Conservation (phyloP, 2,329 filamentous ascomycete species). For the Pestalotiopsis sp. region DNA sequence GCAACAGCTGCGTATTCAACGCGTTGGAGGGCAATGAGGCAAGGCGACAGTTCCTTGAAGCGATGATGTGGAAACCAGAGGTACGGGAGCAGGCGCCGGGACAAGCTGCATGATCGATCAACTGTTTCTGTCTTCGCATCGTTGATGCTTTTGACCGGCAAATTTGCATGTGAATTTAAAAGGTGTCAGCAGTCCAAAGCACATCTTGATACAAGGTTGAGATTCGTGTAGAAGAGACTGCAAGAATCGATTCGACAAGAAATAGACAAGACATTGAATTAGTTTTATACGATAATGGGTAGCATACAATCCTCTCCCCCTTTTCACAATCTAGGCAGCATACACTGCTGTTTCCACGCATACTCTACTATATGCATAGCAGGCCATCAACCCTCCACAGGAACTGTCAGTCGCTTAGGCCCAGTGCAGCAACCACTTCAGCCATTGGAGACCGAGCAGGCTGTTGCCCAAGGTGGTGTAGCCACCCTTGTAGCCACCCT, state of each 20-base stretch:
- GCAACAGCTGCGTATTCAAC: no score
- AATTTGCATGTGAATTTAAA: no score
- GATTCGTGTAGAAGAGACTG: no score
- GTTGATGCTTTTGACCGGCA: no score
- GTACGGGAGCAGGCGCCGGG: no score
- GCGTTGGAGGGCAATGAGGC: no score
- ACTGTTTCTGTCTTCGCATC: no score
- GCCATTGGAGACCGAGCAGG: background rate
- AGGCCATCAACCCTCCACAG: background rate
- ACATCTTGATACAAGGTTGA: no score
- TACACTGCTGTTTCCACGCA: background rate
- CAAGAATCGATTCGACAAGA: background rate
- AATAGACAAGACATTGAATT: background rate
- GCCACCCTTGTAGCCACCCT: background rate
- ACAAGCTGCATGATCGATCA: no score
- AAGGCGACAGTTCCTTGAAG: no score
- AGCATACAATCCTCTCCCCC: constrained; percentile 1
- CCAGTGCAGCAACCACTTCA: constrained; percentile 8
- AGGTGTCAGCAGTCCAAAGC: no score
- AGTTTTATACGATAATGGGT: background rate
- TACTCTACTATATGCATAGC: background rate
- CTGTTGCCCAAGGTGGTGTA: background rate
- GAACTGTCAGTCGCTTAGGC: background rate
- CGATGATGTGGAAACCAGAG: no score
- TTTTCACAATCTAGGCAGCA: background rate